Percentiles rank a stretch among this genome's conserved stretches.
These are phyloP conservation scores for Lasiosphaeria hispida DNA, from an alignment of 495 filamentous ascomycete species.

Conservation along the genomic window DNA sequence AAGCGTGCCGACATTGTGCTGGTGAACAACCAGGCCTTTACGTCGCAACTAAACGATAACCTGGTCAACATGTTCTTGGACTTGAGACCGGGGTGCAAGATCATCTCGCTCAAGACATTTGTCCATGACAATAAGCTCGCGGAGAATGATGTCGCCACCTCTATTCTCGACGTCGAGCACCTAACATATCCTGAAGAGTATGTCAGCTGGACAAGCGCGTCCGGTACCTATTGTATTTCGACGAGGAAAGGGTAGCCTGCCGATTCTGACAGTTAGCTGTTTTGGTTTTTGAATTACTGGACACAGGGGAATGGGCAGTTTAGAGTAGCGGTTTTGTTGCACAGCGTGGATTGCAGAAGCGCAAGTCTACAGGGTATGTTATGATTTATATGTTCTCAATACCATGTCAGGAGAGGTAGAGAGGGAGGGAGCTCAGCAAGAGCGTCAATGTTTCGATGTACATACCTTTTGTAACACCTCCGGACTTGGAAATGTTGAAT, in stretches of 20 bases:
- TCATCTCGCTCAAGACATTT: conserved; percentile 58
- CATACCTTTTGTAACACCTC: too few relatives aligned
- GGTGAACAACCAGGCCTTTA: conserved; percentile 97
- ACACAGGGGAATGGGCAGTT: not conserved
- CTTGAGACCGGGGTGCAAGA: conserved; percentile 84
- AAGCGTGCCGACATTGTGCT: conserved; percentile 86
- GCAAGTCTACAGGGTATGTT: too few relatives aligned
- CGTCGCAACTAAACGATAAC: conserved; percentile 76
- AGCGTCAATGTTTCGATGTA: too few relatives aligned
- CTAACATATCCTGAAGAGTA: conserved; percentile 74
- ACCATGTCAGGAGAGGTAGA: too few relatives aligned
- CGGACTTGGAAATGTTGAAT: too few relatives aligned
- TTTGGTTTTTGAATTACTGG: not conserved
- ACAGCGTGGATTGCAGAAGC: too few relatives aligned
- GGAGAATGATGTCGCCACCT: conserved; percentile 65
- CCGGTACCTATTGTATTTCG: conserved; percentile 83
- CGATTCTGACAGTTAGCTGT: not conserved
- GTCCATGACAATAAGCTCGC: conserved; percentile 46
- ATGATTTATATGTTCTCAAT: too few relatives aligned
- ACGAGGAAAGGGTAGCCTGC: conserved; percentile 60
- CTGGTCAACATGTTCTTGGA: conserved; percentile 91
- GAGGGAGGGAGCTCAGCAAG: too few relatives aligned
- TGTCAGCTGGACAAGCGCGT: conserved; percentile 88
- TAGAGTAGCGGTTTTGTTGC: not conserved
- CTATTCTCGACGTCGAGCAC: conserved; percentile 68